Base-by-base conservation (phyloP, 129 eudicot species). In the Escallonia herrerae region DNA sequence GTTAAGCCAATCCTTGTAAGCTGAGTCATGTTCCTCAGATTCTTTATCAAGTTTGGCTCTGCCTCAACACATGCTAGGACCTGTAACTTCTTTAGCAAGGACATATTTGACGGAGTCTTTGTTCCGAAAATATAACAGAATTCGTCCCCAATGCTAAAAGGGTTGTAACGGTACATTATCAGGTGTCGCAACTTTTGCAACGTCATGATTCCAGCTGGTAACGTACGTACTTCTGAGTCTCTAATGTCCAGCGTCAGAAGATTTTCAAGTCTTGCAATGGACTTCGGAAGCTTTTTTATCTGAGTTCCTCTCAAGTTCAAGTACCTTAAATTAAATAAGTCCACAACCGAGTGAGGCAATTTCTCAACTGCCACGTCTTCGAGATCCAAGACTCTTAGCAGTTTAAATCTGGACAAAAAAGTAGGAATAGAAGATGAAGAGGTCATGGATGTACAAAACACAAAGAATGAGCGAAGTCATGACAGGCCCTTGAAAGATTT, bases 271-370 rank as follows among this genome's bases (percentile, higher is more conserved):
- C 48, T 40, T 15, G 48, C 50, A 7, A 74, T 7, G 3, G 41
- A 22, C 45, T 60, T 40, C 12, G 79, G 79, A 57, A 75, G 39
- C 33, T 62, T 46, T 5, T n/a, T n/a, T 13, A 68, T 43, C 0
- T 33, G 5, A 10, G 58, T 62, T 3, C 46, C 6, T 10, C 22
- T 55, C 41, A 68, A 39, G 37, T 45, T 39, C 5, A 74, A 40
- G 58, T 40, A 74, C 58, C 69, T 61, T n/a, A 74, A 15, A 46
- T 67, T 72, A 45, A 67, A 60, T 15, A 74, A 55, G 0, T 13
- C 43, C 9, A 12, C 73, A 3, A 74, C 37, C 4, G 4, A 64
- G 5, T 5, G 12, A 10, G 63, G 63, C 5, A 58, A 8, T 6
- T 58, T 39, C 5, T 8, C 63, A 37, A 58, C 6, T 6, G 37